These are phyloP conservation scores for Cladorrhinum sp. DNA, from an alignment of 2,329 filamentous ascomycete species.

Conservation along the genomic window DNA sequence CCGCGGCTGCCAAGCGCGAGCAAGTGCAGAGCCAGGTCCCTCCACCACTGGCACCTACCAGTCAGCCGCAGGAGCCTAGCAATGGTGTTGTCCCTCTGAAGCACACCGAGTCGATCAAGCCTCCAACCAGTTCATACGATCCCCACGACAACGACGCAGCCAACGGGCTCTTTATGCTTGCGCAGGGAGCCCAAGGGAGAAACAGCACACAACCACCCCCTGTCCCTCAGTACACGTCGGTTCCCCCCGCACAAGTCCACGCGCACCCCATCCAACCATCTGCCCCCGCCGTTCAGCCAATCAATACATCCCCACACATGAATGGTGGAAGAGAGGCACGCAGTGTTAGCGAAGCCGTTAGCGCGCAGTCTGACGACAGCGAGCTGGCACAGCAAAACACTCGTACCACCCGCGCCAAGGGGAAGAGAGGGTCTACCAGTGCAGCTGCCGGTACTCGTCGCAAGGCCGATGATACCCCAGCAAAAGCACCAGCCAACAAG, in stretches of 20 bases:
- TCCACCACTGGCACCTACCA: slow-evolving; percentile 37
- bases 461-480: slow-evolving; percentile 67
- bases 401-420: slow-evolving; percentile 62
- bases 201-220: slow-evolving; percentile 57
- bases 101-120: slow-evolving; percentile 42
- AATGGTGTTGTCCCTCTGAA: slow-evolving; percentile 44
- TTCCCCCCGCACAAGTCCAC: slow-evolving; percentile 44
- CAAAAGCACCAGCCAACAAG: slow-evolving; percentile 65
- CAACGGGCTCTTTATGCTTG: slow-evolving; percentile 89
- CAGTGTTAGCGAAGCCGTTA: slow-evolving; percentile 65
- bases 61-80: slow-evolving; percentile 51
- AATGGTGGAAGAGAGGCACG: slow-evolving; percentile 50
- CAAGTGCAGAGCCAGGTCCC: slow-evolving; percentile 40
- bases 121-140: slow-evolving; percentile 66
- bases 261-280: slow-evolving; percentile 45
- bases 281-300: slow-evolving; percentile 29
- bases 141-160: slow-evolving; percentile 94
- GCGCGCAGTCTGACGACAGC: slow-evolving; percentile 69
- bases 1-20: slow-evolving; percentile 64
- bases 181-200: slow-evolving; percentile 57
- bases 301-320: slow-evolving; percentile 51
- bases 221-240: slow-evolving; percentile 44
- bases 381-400: slow-evolving; percentile 64
- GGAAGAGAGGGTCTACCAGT: slow-evolving; percentile 59
- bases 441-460: slow-evolving; percentile 61